These are phyloP conservation scores for Wickerhamomyces alni DNA, from an alignment of 805 yeast genomes.

Conservation along the genomic window DNA sequence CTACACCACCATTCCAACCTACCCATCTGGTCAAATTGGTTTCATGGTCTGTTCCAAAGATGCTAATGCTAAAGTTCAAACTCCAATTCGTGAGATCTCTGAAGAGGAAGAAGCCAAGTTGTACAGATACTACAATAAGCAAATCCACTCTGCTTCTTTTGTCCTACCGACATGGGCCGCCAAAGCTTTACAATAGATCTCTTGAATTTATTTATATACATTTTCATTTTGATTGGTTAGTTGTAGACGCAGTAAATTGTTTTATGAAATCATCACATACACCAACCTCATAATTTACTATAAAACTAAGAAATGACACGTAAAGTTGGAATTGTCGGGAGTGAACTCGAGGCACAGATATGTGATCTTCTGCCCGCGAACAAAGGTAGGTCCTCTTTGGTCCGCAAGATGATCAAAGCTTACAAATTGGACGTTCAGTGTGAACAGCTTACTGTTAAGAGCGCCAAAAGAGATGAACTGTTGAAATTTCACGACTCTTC, in stretches of 20 bases:
- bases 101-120: conserved; percentile 56
- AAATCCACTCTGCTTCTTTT: conserved; percentile 83
- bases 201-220: too few relatives aligned
- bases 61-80: conserved; percentile 51
- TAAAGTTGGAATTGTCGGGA: conserved; percentile 6
- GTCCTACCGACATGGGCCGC: conserved; percentile 91
- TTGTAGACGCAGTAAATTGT: too few relatives aligned
- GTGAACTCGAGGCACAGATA: conserved; percentile 7
- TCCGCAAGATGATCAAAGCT: conserved; percentile 35
- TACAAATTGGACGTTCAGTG: conserved; percentile 29
- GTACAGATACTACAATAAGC: conserved; percentile 77
- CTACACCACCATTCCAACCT: conserved; percentile 90
- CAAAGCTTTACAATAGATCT: conserved; percentile 32
- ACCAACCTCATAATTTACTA: too few relatives aligned
- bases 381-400: conserved; percentile 41
- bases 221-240: too few relatives aligned
- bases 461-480: conserved; percentile 33
- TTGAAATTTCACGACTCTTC: conserved; percentile 41
- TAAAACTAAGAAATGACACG: not conserved
- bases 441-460: conserved; percentile 20
- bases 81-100: conserved; percentile 62
- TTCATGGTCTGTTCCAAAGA: conserved; percentile 93
- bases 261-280: too few relatives aligned
- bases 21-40: conserved; percentile 97
- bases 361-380: conserved; percentile 49